phyloP scores from a whole-genome alignment of 1,284 basidiomycete genomes.

The Cryptococcus neoformans region DNA sequence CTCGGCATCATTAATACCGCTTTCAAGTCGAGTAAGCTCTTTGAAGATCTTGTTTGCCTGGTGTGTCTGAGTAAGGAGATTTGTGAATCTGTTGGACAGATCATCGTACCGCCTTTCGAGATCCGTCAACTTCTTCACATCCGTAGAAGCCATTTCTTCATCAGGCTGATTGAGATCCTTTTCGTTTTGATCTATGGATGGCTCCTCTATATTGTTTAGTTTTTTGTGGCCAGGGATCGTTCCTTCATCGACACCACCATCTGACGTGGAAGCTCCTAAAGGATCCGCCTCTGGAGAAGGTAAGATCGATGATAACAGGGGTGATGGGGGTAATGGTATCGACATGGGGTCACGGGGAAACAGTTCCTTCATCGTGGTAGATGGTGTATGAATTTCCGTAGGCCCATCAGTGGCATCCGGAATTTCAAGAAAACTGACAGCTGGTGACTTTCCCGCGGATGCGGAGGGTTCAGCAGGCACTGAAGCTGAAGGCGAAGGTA shows the following conservation, averaged over 20 bases:
- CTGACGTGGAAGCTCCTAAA: too few relatives aligned
- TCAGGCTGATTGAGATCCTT: neutral
- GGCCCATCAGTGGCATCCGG: too few relatives aligned
- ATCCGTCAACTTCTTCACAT: slow-evolving; percentile 2
- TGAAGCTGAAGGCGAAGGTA: too few relatives aligned
- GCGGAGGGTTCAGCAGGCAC: too few relatives aligned
- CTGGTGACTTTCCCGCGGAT: too few relatives aligned
- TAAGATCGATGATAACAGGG: slow-evolving; percentile 4
- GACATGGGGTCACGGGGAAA: slow-evolving; percentile 20
- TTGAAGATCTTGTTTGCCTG: slow-evolving; percentile 67
- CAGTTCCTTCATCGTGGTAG: too few relatives aligned
- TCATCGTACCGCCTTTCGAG: slow-evolving; percentile 9
- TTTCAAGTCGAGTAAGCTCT: slow-evolving; percentile 70
- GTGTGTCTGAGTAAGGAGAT: slow-evolving; percentile 27
- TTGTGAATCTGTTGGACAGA: slow-evolving; percentile 31
- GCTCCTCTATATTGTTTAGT: slow-evolving; percentile 24
- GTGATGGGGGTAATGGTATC: slow-evolving; percentile 33
- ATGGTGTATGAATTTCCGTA: too few relatives aligned
- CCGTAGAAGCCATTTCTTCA: neutral
- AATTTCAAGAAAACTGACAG: too few relatives aligned
- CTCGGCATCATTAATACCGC: slow-evolving; percentile 59
- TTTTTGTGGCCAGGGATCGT: slow-evolving; percentile 13
- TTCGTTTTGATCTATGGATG: neutral
- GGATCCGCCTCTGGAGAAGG: too few relatives aligned
- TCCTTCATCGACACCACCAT: slow-evolving; percentile 8